Base-by-base conservation (phyloP, 352 stramenopile species). In the Elongisporangium prolatum region DNA sequence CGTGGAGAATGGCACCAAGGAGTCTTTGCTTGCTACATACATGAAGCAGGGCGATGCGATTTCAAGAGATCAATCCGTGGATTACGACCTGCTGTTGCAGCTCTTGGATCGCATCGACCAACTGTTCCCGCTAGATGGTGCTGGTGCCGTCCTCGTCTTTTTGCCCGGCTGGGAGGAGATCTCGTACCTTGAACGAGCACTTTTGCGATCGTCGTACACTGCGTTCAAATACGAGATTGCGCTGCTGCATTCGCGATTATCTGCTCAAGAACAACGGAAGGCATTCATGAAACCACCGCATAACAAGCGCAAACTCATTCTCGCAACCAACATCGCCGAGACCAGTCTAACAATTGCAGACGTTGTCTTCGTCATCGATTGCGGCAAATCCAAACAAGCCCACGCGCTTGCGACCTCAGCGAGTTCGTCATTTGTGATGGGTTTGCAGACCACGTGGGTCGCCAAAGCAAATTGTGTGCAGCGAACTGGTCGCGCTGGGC, bases 301-400 rank as follows among this genome's bases (percentile, higher is more conserved):
- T 4, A 80, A 80, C 21, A 86, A 86, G 56, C 73, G 82, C 52
- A 93, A 95, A 60, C 62, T 95, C 6, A 86, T 95, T 37, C 78
- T 98, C 50, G 77, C 91, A 5, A 99, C 96, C 0, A 99, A 98
- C 64, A 98, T 99, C 52, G 95, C 95, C 5, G 97, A 99, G 72
- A 98, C 95, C 13, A 98, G 88, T 65, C 72, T 99, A 4, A 99
- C 97, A 13, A 97, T 99, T n/a, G 92, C 97, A 37, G 86, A 95
- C 59, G 92, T 99, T 21, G 89, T 93, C 10, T 97, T 97, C 56
- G 86, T 95, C 4, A 81, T 95, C 40, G 86, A 95, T 52, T 92
- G 74, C 48, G 84, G 84, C 57, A 95, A 93, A 54, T 89, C 78
- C 0, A 95, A 92, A 64, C 84, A 95, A 50, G 74, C 74, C 18